Conservation (phyloP, 1,284 basidiomycete genomes). For the Coriolopsis trogii region DNA sequence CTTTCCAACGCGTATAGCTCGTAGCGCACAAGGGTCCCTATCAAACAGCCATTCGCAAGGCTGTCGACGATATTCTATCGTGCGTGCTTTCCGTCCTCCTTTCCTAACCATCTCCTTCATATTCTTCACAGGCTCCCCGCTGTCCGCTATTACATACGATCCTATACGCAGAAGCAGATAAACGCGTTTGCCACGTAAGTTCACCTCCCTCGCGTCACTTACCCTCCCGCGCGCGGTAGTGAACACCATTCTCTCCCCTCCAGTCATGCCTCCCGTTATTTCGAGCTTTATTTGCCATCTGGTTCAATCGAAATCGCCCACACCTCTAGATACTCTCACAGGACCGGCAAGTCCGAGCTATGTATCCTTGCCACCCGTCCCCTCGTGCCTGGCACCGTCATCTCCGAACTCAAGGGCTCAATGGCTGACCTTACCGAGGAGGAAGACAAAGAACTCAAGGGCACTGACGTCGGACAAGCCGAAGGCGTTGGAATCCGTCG, state of each 20-base stretch:
- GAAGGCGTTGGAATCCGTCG: slow-evolving; percentile 71
- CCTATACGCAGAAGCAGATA: slow-evolving; percentile 77
- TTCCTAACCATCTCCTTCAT: slow-evolving; percentile 11
- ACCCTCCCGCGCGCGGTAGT: slow-evolving; percentile 18
- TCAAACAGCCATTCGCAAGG: slow-evolving; percentile 59
- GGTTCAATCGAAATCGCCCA: slow-evolving; percentile 86
- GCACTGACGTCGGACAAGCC: slow-evolving; percentile 59
- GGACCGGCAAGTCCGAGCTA: slow-evolving; percentile 88
- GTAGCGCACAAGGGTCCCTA: slow-evolving; percentile 56
- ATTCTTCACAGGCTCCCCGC: slow-evolving; percentile 55
- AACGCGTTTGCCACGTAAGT: slow-evolving; percentile 87
- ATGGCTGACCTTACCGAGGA: slow-evolving; percentile 84
- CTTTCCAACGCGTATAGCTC: slow-evolving; percentile 46
- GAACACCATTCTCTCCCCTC: slow-evolving; percentile 33
- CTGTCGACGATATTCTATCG: slow-evolving; percentile 75
- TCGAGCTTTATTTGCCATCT: slow-evolving; percentile 81
- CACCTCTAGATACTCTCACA: slow-evolving; percentile 81
- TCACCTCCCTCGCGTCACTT: slow-evolving; percentile 24
- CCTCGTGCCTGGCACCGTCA: slow-evolving; percentile 70
- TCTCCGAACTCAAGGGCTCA: slow-evolving; percentile 84
- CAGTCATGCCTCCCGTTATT: slow-evolving; percentile 85
- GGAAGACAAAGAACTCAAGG: slow-evolving; percentile 80
- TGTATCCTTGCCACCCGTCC: slow-evolving; percentile 85
- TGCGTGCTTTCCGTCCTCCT: slow-evolving; percentile 44
- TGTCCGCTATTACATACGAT: slow-evolving; percentile 73